Evolutionary conservation across 176 grass and related monocot genomes (phyloP).

Genomic region (Zea luxurians): DNA sequence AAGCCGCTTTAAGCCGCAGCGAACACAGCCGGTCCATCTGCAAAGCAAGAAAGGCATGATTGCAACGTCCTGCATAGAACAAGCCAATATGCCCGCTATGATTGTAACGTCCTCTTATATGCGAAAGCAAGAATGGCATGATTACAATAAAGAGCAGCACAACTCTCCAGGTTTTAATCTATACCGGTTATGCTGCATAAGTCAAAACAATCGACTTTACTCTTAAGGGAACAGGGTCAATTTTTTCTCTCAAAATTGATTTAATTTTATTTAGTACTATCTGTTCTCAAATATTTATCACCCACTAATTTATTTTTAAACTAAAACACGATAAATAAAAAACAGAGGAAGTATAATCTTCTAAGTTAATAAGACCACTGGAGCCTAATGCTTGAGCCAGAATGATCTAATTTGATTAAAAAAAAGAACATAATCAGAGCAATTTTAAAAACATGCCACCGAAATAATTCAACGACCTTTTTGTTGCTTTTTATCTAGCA

Average conservation of each 20-base stretch:
- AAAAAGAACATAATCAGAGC: neutral
- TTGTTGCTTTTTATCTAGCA: neutral
- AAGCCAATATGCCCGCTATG: neutral
- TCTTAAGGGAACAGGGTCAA: too few species aligned
- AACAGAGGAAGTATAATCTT: neutral
- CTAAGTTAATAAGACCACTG: neutral
- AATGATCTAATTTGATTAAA: neutral
- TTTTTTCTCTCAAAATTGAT: neutral
- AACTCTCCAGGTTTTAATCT: too few species aligned
- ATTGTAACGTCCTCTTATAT: neutral
- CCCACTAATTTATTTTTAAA: too few species aligned
- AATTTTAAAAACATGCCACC: neutral
- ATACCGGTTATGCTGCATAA: too few species aligned
- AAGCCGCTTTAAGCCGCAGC: too few species aligned
- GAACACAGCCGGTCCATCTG: too few species aligned
- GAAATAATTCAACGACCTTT: neutral
- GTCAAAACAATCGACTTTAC: too few species aligned
- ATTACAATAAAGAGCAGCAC: neutral
- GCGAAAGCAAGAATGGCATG: neutral
- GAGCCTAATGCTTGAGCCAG: neutral
- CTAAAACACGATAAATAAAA: too few species aligned
- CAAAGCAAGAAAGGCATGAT: slow-evolving; percentile 15
- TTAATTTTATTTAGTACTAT: neutral
- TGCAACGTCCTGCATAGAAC: neutral
- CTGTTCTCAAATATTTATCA: too few species aligned